Base-by-base conservation (phyloP, 2,329 filamentous ascomycete genomes). In the Phialocephala sp. region DNA sequence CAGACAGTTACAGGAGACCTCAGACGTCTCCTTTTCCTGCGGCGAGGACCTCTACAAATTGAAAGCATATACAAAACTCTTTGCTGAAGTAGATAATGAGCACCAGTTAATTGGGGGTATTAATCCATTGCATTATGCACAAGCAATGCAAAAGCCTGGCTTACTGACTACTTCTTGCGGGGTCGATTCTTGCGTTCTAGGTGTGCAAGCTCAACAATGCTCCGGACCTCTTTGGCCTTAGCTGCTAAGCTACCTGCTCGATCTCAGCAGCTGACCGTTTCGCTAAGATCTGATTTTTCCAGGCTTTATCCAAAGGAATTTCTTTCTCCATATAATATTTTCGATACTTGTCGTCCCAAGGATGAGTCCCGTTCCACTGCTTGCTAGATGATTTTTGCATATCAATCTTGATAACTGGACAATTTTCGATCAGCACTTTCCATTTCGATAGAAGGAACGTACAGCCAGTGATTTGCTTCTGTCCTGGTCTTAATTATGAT, bases 171-270 rank as follows among this genome's bases (percentile, higher is more conserved):
- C n/a, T n/a, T n/a, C n/a, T n/a, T n/a, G n/a, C n/a, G n/a, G n/a
- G n/a, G n/a, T n/a, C n/a, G n/a, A n/a, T n/a, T n/a, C n/a, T n/a
- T n/a, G n/a, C n/a, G n/a, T n/a, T n/a, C n/a, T n/a, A n/a, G n/a
- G n/a, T n/a, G n/a, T n/a, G n/a, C n/a, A 61, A 56, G 27, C 47
- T 52, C 47, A 52, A 52, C 4, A 15, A 5, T 27, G 47, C 22
- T 32, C 8, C 11, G 20, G 20, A 52, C 24, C 9, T 32, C 47
- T 52, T 18, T 2, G 2, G 22, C 8, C 14, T 27, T 32, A 32
- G 8, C 12, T 11, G n/a, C n/a, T n/a, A n/a, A n/a, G n/a, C n/a
- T n/a, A 9, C 32, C 8, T 52, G 8, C 47, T 15, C 18, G 24
- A 9, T 32, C 6, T 52, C 24, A 18, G 14, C 4, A 52, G 8